Percentiles rank a stretch among this genome's conserved stretches.
phyloP scores from a whole-genome alignment of 176 grass and related monocot genomes.

The Oryza longistaminata region DNA sequence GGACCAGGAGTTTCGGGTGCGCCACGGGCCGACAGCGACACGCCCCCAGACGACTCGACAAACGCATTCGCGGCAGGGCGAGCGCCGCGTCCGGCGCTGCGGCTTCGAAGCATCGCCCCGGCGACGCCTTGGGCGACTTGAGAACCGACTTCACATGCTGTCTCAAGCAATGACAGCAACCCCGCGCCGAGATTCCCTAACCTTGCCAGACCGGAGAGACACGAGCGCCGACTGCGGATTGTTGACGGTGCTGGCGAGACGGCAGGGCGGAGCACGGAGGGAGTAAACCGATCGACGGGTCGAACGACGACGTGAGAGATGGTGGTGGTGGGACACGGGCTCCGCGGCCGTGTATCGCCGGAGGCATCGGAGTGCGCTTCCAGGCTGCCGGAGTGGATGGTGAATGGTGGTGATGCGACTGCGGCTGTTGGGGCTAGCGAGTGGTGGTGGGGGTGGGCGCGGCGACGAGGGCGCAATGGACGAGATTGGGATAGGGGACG shows the following conservation, averaged over 20 bases:
- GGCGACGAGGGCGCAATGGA: constrained; percentile 59
- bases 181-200: constrained; percentile 62
- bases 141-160: constrained; percentile 85
- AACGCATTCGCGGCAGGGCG: constrained; percentile 71
- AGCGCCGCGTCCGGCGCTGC: constrained; percentile 76
- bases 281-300: constrained; percentile 55
- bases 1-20: constrained; percentile 73
- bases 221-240: constrained; percentile 33
- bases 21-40: constrained; percentile 56
- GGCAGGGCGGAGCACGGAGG: constrained; percentile 25
- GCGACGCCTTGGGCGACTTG: constrained; percentile 63
- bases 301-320: constrained; percentile 54
- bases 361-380: constrained; percentile 55
- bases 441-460: constrained; percentile 40
- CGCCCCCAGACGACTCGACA: constrained; percentile 64
- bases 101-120: constrained; percentile 57
- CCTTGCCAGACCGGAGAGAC: constrained; percentile 72
- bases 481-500: constrained; percentile 65
- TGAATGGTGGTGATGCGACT: constrained; percentile 12
- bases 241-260: constrained; percentile 14
- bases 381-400: constrained; percentile 39
- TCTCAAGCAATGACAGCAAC: constrained; percentile 70
- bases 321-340: constrained; percentile 38
- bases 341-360: constrained; percentile 30
- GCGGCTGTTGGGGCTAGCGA: constrained; percentile 36